Conservation (phyloP, 768 basidiomycete species). For the Floccularia luteovirens region DNA sequence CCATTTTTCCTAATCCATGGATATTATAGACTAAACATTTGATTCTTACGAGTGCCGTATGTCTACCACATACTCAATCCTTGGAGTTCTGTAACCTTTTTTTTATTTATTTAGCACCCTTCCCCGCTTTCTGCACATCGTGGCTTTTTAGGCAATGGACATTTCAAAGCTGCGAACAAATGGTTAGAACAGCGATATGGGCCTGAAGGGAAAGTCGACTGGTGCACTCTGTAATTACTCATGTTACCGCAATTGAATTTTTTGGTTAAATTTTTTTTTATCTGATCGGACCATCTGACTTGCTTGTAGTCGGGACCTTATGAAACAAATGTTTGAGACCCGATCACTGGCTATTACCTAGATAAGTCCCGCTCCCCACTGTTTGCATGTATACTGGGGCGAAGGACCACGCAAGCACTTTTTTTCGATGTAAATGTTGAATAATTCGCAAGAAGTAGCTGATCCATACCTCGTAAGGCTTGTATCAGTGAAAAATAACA, state of each 20-base stretch:
- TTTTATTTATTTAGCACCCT: constrained; percentile 58
- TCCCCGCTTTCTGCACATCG: constrained; percentile 71
- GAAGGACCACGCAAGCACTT: no score
- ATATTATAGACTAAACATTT: constrained; percentile 63
- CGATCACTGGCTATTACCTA: no score
- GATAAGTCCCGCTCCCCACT: no score
- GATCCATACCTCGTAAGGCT: no score
- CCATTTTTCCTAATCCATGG: neutral
- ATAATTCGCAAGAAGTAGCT: no score
- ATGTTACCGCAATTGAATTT: neutral
- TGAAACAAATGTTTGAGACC: no score
- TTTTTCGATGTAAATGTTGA: no score
- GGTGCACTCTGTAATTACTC: constrained; percentile 36
- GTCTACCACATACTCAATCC: constrained; percentile 18
- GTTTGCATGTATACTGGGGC: no score
- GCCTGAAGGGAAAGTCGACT: constrained; percentile 59
- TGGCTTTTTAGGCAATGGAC: constrained; percentile 85
- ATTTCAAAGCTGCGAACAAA: constrained; percentile 81
- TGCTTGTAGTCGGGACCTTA: neutral
- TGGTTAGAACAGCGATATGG: constrained; percentile 85
- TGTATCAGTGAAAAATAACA: no score
- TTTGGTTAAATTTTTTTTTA: neutral
- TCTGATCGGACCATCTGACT: neutral
- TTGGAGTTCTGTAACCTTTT: constrained; percentile 9
- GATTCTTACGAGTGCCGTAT: constrained; percentile 67